phyloP scores from a whole-genome alignment of 352 stramenopile species.

The Phytophthora parvispora region DNA sequence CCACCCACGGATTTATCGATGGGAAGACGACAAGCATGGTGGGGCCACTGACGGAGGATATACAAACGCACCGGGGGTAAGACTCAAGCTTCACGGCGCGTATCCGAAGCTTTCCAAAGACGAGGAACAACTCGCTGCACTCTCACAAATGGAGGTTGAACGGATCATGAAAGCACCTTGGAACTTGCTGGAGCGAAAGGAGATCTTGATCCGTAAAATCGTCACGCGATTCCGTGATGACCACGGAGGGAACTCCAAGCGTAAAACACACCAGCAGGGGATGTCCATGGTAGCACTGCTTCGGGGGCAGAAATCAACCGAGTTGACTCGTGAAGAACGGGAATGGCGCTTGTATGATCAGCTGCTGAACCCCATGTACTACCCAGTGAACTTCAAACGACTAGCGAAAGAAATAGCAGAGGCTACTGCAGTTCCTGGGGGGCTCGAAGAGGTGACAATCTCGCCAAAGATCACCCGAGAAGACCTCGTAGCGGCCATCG shows the following conservation, averaged over 20 bases:
- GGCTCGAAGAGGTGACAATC: conserved; percentile 32
- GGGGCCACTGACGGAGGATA: conserved; percentile 25
- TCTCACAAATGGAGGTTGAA: conserved; percentile 75
- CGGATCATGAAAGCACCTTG: conserved; percentile 78
- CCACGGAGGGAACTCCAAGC: conserved; percentile 15
- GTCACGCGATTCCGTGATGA: conserved; percentile 78
- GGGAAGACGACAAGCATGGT: conserved; percentile 61
- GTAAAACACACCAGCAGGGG: conserved; percentile 7
- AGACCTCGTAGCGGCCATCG: conserved; percentile 65
- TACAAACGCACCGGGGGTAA: conserved; percentile 26
- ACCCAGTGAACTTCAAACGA: conserved; percentile 60
- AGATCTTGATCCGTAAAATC: conserved; percentile 83
- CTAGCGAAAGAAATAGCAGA: conserved; percentile 32
- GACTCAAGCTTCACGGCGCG: conserved; percentile 55
- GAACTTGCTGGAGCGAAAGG: conserved; percentile 79
- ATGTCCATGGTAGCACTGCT: conserved; percentile 59
- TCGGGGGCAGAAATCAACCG: conserved; percentile 51
- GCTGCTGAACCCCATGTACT: conserved; percentile 79
- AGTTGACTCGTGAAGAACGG: conserved; percentile 72
- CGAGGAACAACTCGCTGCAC: conserved; percentile 66
- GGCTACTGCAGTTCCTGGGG: conserved; percentile 4
- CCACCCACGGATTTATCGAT: conserved; percentile 72
- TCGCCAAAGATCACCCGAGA: conserved; percentile 60
- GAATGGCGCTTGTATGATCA: conserved; percentile 82
- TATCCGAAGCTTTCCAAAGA: conserved; percentile 68